phyloP scores from a whole-genome alignment of 2,329 filamentous ascomycete species.

The Ceratocystis alfenasii region DNA sequence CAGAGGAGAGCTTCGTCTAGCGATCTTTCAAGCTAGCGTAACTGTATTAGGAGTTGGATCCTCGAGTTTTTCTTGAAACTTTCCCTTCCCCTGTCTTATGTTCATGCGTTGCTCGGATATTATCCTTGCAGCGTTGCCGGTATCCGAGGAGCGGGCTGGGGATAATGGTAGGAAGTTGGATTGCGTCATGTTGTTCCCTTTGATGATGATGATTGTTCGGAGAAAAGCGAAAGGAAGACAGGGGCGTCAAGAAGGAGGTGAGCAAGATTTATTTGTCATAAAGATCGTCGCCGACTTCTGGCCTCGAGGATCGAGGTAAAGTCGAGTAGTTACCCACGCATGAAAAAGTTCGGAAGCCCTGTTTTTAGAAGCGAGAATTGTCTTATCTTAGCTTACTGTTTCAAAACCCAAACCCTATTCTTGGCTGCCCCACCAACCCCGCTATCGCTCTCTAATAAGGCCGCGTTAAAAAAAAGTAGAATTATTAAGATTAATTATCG shows the following conservation, averaged over 20 bases:
- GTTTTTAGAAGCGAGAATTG: no score
- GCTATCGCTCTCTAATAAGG: neutral
- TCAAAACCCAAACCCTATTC: neutral
- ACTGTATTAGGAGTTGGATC: neutral
- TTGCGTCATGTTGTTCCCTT: slow-evolving; percentile 17
- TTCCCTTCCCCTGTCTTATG: slow-evolving; percentile 4
- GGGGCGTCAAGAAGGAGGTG: neutral
- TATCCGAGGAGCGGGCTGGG: slow-evolving; percentile 12
- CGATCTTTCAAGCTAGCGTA: neutral
- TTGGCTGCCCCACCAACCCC: neutral
- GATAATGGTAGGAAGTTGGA: neutral
- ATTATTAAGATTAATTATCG: neutral
- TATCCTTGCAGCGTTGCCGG: slow-evolving; percentile 18
- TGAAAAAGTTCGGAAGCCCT: no score
- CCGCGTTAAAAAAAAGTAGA: neutral
- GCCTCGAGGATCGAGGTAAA: neutral
- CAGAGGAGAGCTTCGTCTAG: neutral
- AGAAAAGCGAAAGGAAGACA: neutral
- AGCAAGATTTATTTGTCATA: neutral
- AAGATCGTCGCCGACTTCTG: neutral
- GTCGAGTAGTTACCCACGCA: no score
- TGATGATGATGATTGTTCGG: neutral
- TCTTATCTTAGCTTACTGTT: no score
- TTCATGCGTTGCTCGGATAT: slow-evolving; percentile 12
- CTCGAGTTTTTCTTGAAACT: neutral